These are phyloP conservation scores for Peltaster fructicola DNA, from an alignment of 2,329 filamentous ascomycete species.

Conservation along the genomic window DNA sequence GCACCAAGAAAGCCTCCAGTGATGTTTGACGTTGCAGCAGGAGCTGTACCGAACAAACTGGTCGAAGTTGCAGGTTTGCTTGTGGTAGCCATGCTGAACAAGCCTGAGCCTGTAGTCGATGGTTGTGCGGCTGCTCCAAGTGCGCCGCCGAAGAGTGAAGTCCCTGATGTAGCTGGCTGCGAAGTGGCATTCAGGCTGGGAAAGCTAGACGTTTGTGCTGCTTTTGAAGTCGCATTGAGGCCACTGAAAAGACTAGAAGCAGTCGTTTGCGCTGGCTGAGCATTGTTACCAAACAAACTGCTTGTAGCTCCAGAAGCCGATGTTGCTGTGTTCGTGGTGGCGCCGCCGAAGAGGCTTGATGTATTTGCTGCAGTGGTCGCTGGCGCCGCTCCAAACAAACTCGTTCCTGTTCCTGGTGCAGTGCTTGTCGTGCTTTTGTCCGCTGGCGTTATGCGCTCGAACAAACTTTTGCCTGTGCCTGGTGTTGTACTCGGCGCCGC, in stretches of 20 bases:
- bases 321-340: constrained; percentile 1
- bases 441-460: constrained; percentile 1
- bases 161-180: constrained; percentile 2
- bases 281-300: constrained; percentile 4
- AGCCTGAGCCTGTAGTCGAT: constrained; percentile 1
- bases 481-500: background rate
- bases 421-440: background rate
- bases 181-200: constrained; percentile 4
- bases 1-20: background rate
- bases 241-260: constrained; percentile 4
- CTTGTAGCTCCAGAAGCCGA: background rate
- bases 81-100: constrained; percentile 2
- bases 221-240: constrained; percentile 1
- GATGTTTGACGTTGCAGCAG: constrained; percentile 1
- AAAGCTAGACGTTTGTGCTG: background rate
- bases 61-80: constrained; percentile 4
- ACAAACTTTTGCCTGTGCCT: constrained; percentile 3
- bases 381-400: background rate
- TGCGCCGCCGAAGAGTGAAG: constrained; percentile 4
- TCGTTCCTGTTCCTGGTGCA: background rate
- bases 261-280: constrained; percentile 2
- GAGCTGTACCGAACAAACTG: constrained; percentile 4
- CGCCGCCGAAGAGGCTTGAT: constrained; percentile 1
- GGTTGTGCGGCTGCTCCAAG: constrained; percentile 3
- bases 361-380: background rate